These are phyloP conservation scores for Candolleomyces efflorescens DNA, from an alignment of 768 basidiomycete genomes.

Conservation along the genomic window DNA sequence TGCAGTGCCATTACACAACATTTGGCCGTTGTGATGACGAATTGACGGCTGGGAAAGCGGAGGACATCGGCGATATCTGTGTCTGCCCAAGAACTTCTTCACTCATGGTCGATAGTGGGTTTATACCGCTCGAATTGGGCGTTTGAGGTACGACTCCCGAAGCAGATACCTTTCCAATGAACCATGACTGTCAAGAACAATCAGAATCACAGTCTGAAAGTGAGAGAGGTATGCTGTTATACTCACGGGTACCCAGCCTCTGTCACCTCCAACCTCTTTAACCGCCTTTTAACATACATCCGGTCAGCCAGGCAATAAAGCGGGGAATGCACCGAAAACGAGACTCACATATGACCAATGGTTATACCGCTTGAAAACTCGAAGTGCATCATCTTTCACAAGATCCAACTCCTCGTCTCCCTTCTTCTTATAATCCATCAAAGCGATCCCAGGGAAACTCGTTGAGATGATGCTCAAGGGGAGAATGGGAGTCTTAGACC, in stretches of 20 bases:
- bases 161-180: slow-evolving; percentile 79
- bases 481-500: slow-evolving; percentile 74
- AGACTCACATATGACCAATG: slow-evolving; percentile 87
- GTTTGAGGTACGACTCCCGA: slow-evolving; percentile 46
- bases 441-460: slow-evolving; percentile 91
- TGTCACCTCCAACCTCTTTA: slow-evolving; percentile 88
- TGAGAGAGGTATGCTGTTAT: background rate
- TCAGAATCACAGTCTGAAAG: background rate
- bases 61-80: slow-evolving; percentile 77
- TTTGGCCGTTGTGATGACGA: slow-evolving; percentile 28
- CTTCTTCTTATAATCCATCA: slow-evolving; percentile 96
- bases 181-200: slow-evolving; percentile 67
- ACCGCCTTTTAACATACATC: slow-evolving; percentile 58
- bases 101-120: slow-evolving; percentile 19
- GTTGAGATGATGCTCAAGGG: slow-evolving; percentile 94
- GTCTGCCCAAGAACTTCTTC: slow-evolving; percentile 39
- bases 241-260: slow-evolving; percentile 93
- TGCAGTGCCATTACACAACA: background rate
- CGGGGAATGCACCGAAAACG: slow-evolving; percentile 18
- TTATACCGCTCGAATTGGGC: slow-evolving; percentile 36
- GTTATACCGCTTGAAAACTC: slow-evolving; percentile 97
- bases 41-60: slow-evolving; percentile 64
- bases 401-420: slow-evolving; percentile 91
- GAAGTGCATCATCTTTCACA: slow-evolving; percentile 79
- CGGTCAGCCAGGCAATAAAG: slow-evolving; percentile 7